Evolutionary conservation across 2,329 filamentous ascomycete genomes (phyloP), one percentile per base, ranked within the genome.

Genomic region (Microdochium trichocladiopsis): DNA sequence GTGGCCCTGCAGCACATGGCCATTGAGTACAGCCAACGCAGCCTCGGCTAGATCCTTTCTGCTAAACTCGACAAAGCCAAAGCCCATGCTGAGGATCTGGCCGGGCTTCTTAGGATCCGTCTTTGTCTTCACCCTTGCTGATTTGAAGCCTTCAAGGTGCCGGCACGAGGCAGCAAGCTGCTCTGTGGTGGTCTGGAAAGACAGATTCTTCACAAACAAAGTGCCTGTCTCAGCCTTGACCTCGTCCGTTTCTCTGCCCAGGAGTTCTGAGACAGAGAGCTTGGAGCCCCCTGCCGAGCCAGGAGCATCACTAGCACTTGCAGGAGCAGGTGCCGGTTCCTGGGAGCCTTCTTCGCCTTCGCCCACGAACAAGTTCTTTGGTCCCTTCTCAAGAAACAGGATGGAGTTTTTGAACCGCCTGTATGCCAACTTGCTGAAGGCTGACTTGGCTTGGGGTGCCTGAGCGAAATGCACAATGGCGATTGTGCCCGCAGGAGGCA

Each of bases 61-160:
- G 54, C 79, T 81, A 71, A 97, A 99, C 62, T 96, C 91, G 54
- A 91, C 82, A 68, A 99, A 99, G 47, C 92, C 94, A 66, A 95
- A 99, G 36, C 94, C 94, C 92, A 97, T 96, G 66, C 92, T 96
- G 51, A 99, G 82, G 3, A 87, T 80, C 69, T 95, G 87, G 9
- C 88, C 90, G 18, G 89, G 86, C 64, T 87, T 88, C 75, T 96
- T 96, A n/a, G 91, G 82, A 65, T 99, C 91, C 37, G 84, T 82
- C 72, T 95, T 96, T 23, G 90, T 96, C 74, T 96, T 96, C 58
- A 99, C 91, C 58, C 84, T 82, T 25, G 91, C 93, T 53, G 88
- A 90, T 57, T 94, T 76, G 70, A 97, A 97, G 51, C 94, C 94
- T 61, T 91, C 87, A 51, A 97, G 75, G 51, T 88, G 79, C 56